Base-by-base conservation (phyloP, 1,284 basidiomycete species). In the Caloboletus firmus region DNA sequence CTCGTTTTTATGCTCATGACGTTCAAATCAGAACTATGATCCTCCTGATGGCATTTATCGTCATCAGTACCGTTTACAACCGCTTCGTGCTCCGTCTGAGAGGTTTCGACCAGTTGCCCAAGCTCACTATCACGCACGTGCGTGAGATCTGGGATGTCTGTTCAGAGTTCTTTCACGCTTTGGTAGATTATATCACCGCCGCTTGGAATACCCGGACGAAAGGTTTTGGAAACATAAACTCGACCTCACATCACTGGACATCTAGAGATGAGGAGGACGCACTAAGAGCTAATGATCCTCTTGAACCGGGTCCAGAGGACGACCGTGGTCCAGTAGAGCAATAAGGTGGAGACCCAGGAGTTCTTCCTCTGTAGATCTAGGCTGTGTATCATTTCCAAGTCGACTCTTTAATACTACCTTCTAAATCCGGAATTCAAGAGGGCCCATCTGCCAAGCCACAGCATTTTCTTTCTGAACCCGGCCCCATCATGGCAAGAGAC, bases 51-150 rank as follows among this genome's bases (percentile, higher is more conserved):
- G 63, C 77, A 18, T 87, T 87, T 68, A 72, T 85, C 28, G 73
- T 84, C 54, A 71, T 80, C 36, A 83, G 84, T 35, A 82, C 81
- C 5, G 64, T 85, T 18, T 90, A 91, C 74, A 87, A 86, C 60
- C 83, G 82, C 57, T 85, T 79, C 65, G 82, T 87, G 37, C 82
- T 88, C 15, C 75, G 79, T 49, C 76, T 81, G 35, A 76, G 77
- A 20, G 86, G 87, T 2, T 76, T 79, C 51, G 83, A 87, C 57
- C 84, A 85, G 59, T 73, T 89, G n/a, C 86, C 87, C 31, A 79
- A 80, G 57, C 82, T 86, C 62, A 83, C 84, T 6, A 51, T 84
- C 20, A 6, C 52, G 30, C 69, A 72, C 20, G 54, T 49, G 1
- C 54, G 40, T 6, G 69, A 67, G 48, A 53, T 67, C 12, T 51